Evolutionary conservation across 2,329 filamentous ascomycete species (phyloP), one percentile per base, ranked within the genome.

Genomic region (Fusarium nurragi): DNA sequence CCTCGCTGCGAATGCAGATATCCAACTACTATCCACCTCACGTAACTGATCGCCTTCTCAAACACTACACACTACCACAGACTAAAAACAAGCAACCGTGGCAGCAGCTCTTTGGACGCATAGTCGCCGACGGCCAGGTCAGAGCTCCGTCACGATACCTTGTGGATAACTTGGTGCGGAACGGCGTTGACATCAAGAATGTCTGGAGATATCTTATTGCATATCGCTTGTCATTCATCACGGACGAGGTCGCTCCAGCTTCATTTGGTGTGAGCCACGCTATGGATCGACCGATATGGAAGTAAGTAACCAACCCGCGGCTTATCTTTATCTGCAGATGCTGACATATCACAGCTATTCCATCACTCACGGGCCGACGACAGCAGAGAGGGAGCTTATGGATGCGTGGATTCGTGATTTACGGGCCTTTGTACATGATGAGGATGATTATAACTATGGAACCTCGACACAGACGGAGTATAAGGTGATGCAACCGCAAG

Each of bases 131-230:
- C 4, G 55, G 55, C 2, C 55, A 59, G 12, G 55, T 59, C 13
- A 58, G 43, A 39, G 55, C 53, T 14, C 55, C 55, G 0, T 58
- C 55, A 1, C 16, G 53, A n/a, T 58, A 59, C 7, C 25, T 59
- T 0, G 53, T 59, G 2, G 53, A 59, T 5, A 59, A 59, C 2
- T 10, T 59, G 26, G 30, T 59, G 2, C 54, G 26, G 1, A 58
- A 58, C 2, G 53, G 53, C 0, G 55, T 59, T 18, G 43, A 43
- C 5, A 43, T 58, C 0, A 43, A 51, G 2, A 44, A 21, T 16
- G 55, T 58, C 1, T 58, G 55, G 55, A 34, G 55, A 51, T 59
- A 59, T 21, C 53, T 59, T 19, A 58, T 59, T 0, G 53, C 55
- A 1, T 58, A 58, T 16, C 44, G 55, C 0, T 10, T 58, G 1